phyloP scores from a whole-genome alignment of 176 grass and related monocot genomes.

The Aegilops bicornis region DNA sequence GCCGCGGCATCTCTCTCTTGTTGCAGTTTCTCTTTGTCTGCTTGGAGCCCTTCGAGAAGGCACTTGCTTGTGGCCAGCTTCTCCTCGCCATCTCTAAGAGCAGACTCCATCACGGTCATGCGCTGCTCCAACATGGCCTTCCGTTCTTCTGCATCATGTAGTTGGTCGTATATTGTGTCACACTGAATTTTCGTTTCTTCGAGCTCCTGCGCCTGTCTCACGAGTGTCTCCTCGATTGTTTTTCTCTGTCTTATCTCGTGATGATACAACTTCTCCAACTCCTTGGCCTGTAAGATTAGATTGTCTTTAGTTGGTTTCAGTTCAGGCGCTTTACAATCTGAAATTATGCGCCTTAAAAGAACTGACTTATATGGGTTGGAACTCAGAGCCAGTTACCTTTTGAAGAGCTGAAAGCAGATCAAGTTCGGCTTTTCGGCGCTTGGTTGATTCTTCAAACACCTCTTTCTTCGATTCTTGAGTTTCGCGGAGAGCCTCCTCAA shows the following conservation, averaged over 20 bases:
- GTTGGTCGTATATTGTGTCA: neutral
- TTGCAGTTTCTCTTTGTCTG: slow-evolving; percentile 38
- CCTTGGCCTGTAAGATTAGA: slow-evolving; percentile 38
- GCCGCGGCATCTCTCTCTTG: slow-evolving; percentile 40
- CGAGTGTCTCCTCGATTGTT: slow-evolving; percentile 36
- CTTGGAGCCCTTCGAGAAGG: slow-evolving; percentile 29
- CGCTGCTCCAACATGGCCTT: slow-evolving; percentile 20
- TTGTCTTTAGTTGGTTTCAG: slow-evolving; percentile 19
- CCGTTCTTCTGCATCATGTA: slow-evolving; percentile 5
- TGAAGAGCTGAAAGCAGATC: slow-evolving; percentile 47
- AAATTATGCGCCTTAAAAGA: neutral
- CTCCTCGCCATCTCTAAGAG: slow-evolving; percentile 39
- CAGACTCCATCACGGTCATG: slow-evolving; percentile 31
- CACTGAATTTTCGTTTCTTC: slow-evolving; percentile 33
- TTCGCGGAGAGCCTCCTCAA: slow-evolving; percentile 62
- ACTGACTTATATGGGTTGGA: neutral
- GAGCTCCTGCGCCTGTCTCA: slow-evolving; percentile 37
- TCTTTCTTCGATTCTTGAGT: slow-evolving; percentile 55
- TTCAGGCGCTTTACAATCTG: neutral
- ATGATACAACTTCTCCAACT: slow-evolving; percentile 38
- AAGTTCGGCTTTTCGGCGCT: slow-evolving; percentile 54
- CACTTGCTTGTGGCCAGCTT: slow-evolving; percentile 22
- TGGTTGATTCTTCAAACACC: slow-evolving; percentile 64
- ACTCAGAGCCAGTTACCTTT: slow-evolving; percentile 45
- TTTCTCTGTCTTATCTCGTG: slow-evolving; percentile 50